A percentile compares a stretch with the other conserved stretches of the same genome.
phyloP scores from a whole-genome alignment of 768 basidiomycete species.

The Leucocoprinus leucothites region DNA sequence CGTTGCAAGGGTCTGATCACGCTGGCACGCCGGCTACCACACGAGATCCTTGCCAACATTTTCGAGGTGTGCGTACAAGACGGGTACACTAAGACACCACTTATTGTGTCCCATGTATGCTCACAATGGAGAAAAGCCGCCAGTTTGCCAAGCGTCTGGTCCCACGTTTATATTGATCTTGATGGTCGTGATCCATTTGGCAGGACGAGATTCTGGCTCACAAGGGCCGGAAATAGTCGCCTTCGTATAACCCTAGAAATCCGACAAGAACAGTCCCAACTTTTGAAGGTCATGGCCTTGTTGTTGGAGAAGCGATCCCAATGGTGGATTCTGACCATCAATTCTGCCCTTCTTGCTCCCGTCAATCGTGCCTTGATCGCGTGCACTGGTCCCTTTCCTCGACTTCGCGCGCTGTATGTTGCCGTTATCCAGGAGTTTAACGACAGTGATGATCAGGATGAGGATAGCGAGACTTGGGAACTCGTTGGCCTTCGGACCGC shows the following conservation, averaged over 20 bases:
- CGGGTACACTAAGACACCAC: conserved; percentile 53
- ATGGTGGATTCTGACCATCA: conserved; percentile 44
- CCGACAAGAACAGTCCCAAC: conserved; percentile 23
- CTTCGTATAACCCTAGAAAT: conserved; percentile 45
- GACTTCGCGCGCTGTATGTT: conserved; percentile 30
- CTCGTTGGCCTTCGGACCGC: conserved; percentile 25
- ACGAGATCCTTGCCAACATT: conserved; percentile 51
- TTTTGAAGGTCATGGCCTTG: conserved; percentile 35
- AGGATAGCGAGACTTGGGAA: conserved; percentile 18
- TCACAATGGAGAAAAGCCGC: conserved; percentile 56
- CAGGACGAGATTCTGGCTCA: conserved; percentile 49
- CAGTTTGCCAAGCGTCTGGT: conserved; percentile 53
- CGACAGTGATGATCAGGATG: conserved; percentile 13
- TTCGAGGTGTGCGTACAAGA: conserved; percentile 48
- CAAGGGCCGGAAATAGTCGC: conserved; percentile 38
- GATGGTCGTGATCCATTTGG: conserved; percentile 38
- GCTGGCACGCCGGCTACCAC: conserved; percentile 52
- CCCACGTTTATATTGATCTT: conserved; percentile 48
- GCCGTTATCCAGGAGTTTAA: conserved; percentile 30
- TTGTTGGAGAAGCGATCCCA: conserved; percentile 36
- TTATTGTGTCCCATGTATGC: conserved; percentile 57
- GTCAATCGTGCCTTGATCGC: conserved; percentile 35
- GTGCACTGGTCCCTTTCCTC: conserved; percentile 32
- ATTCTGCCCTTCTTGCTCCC: conserved; percentile 32
- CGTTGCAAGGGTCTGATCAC: conserved; percentile 46